These are phyloP conservation scores for Trichophyton equinum DNA, from an alignment of 2,329 filamentous ascomycete species.

Conservation along the genomic window DNA sequence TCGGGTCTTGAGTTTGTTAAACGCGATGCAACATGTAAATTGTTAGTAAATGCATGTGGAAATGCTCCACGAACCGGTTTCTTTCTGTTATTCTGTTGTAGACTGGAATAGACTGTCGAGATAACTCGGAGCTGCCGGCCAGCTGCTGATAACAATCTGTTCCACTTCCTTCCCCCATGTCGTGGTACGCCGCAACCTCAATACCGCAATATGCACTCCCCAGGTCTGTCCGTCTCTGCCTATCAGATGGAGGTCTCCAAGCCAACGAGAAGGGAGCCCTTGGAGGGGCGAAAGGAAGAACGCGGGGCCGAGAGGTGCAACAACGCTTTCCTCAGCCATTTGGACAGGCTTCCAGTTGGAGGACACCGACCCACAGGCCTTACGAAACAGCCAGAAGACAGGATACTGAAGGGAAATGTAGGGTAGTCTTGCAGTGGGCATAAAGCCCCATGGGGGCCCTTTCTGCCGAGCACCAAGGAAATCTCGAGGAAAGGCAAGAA, in stretches of 20 bases:
- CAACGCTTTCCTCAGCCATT: neutral
- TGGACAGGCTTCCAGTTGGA: neutral
- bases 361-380: neutral
- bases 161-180: neutral
- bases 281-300: neutral
- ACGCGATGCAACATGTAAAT: neutral
- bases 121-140: neutral
- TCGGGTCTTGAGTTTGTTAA: neutral
- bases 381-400: neutral
- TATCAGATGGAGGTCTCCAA: neutral
- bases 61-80: neutral
- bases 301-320: neutral
- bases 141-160: neutral
- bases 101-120: neutral
- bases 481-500: neutral
- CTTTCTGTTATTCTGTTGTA: too few relatives aligned
- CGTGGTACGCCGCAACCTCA: neutral
- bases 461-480: neutral
- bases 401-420: neutral
- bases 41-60: neutral
- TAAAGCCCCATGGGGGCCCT: neutral
- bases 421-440: neutral
- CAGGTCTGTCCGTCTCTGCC: neutral
- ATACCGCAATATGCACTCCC: neutral
- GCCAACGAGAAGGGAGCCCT: neutral